phyloP scores from a whole-genome alignment of 345 rosid species.

The Eucalyptus cloeziana region DNA sequence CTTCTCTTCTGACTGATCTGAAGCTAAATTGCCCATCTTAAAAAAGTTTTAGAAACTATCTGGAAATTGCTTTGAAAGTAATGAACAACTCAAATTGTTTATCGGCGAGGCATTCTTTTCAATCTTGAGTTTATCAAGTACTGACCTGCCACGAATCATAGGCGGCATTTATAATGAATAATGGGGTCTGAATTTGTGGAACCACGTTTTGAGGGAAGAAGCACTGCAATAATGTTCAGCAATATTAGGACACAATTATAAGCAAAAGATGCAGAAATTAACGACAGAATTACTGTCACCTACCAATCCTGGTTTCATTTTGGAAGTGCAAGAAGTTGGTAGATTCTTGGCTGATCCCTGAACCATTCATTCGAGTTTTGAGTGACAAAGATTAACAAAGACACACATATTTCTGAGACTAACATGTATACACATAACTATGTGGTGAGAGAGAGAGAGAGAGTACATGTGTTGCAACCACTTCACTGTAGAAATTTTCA shows the following conservation, averaged over 20 bases:
- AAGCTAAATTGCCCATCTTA: background rate
- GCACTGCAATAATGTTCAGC: constrained; percentile 26
- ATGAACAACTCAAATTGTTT: background rate
- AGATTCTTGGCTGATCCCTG: constrained; percentile 83
- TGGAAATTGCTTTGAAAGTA: background rate
- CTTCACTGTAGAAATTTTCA: constrained; percentile 42
- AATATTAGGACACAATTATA: background rate
- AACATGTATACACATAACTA: background rate
- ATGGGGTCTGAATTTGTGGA: constrained; percentile 53
- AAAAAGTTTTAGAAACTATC: background rate
- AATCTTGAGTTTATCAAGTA: background rate
- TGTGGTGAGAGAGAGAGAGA: background rate
- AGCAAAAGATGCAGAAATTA: background rate
- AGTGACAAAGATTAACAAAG: background rate
- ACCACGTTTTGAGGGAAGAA: constrained; percentile 86
- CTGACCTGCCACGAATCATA: constrained; percentile 97
- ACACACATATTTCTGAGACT: background rate
- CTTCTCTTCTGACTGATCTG: background rate
- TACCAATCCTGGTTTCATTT: constrained; percentile 50
- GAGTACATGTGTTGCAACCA: constrained; percentile 75
- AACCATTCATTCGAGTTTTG: background rate
- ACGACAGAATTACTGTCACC: background rate
- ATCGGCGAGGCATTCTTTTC: background rate
- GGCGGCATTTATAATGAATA: constrained; percentile 85
- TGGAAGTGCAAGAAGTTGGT: constrained; percentile 71